Evolutionary conservation across 1,139 yeast genomes (phyloP).

Genomic region (Yamadazyma oceani): DNA sequence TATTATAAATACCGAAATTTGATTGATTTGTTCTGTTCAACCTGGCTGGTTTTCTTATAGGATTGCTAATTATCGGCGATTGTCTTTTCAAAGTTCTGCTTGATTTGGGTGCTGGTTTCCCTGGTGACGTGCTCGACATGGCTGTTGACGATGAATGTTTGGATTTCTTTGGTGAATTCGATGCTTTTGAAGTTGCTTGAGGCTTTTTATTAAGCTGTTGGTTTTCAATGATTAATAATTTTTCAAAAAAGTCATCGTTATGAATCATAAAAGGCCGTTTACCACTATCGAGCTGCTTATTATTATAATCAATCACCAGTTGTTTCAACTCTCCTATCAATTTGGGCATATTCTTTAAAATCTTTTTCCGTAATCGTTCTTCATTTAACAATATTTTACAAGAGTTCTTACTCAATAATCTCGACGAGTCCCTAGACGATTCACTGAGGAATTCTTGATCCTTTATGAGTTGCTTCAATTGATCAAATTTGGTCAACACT

Average conservation of each 20-base stretch:
- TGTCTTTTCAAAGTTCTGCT: constrained; percentile 1
- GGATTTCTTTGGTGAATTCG: background rate
- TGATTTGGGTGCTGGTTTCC: constrained; percentile 1
- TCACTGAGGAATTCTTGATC: constrained; percentile 67
- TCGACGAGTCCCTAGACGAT: constrained; percentile 76
- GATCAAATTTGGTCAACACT: constrained; percentile 53
- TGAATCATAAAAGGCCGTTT: constrained; percentile 42
- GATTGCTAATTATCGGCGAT: constrained; percentile 9
- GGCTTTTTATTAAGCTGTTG: constrained; percentile 23
- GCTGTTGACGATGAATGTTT: background rate
- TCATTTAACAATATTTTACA: constrained; percentile 79
- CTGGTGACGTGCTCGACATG: background rate
- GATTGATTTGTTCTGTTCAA: constrained; percentile 3
- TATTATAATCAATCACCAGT: constrained; percentile 50
- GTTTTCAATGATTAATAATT: constrained; percentile 42
- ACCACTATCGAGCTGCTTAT: constrained; percentile 25
- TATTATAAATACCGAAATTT: background rate
- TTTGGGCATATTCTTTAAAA: constrained; percentile 66
- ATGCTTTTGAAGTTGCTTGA: constrained; percentile 1
- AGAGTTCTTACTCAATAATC: constrained; percentile 73
- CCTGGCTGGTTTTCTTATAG: constrained; percentile 8
- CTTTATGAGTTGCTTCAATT: constrained; percentile 52
- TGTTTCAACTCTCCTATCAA: constrained; percentile 52
- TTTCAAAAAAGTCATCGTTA: constrained; percentile 49
- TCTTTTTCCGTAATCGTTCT: constrained; percentile 69